Base-by-base conservation (phyloP, 306 rosid genomes). In the Acacia confusa region DNA sequence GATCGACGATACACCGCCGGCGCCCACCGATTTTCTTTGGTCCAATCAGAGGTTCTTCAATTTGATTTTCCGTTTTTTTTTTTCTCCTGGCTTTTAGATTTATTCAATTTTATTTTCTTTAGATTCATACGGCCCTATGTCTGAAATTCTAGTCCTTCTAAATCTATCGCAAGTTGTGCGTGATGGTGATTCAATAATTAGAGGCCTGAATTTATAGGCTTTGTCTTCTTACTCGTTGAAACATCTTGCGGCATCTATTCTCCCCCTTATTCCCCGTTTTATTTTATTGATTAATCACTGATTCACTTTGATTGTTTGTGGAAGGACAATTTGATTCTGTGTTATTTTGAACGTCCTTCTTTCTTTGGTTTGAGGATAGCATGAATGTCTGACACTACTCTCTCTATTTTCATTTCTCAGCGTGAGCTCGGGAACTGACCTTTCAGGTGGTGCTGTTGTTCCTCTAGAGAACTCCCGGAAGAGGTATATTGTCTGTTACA, bases 21-120 rank as follows among this genome's bases (percentile, higher is more conserved):
- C 32, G 38, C 79, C 95, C 84, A 64, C 88, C 70, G 82, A 83
- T 85, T 92, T 91, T 68, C 88, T 87, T 3, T 90, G 91, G 93
- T 71, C 92, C 78, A 86, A 86, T 76, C 77, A 44, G 14, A 85
- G 84, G 86, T 90, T 74, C 41, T 50, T 43, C 43, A 34, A 28
- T 40, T 20, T 48, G 14, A 1, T 32, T 58, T 17, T 13, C 44
- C 66, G 24, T 19, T 65, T 28, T 24, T 5, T n/a, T 74, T 27
- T 78, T 7, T 19, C 28, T 45, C 28, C 12, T 67, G 11, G 38
- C 24, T 73, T 45, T 48, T 9, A 9, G 19, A 5, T 15, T 66
- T 71, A 70, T 78, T 41, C 13, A 8, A 16, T 16, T 47, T 72
- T 63, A 4, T 61, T 27, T 2, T 25, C 38, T 61, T 61, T 61